Base-by-base conservation (phyloP, 306 rosid genomes). In the Castanea sativa region DNA sequence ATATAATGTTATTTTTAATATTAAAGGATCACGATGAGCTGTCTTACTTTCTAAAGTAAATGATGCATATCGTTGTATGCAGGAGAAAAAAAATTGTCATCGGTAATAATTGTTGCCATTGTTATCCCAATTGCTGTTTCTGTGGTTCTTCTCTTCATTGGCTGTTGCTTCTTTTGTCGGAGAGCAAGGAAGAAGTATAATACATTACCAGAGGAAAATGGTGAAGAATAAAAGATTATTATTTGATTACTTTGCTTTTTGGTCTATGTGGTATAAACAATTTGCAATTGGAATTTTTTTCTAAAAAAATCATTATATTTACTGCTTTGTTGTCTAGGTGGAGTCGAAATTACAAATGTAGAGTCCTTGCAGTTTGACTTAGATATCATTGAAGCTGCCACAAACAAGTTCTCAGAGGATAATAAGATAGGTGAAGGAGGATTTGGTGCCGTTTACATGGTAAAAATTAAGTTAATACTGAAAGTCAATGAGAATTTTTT, bases 371-470 rank as follows among this genome's bases (percentile, higher is more conserved):
- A 79, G 41, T 74, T 33, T 43, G 19, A 58, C 21, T 69, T 83
- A 19, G 51, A 12, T 29, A 78, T 29, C 10, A 68, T 78, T n/a
- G 77, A 83, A 21, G 19, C 55, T 49, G 86, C 83, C 6, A 83
- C 83, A 4, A 55, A 70, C 49, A 83, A 70, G 6, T 83, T 83
- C 59, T 83, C 86, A 23, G 74, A 11, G 0, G 33, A 71, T 1
- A 69, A 79, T 68, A 82, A 21, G 41, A 2, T 82, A 13, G 86
- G 85, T 20, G 74, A 79, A 83, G 83, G 83, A 19, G 80, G 80
- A 75, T 83, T 83, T 60, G 86, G 83, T 16, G 77, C 16, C 2
- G 86, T 79, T 35, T 83, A 60, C 71, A 67, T 73, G 82, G 85
- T 74, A 69, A 6, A 49, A 33, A 52, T 57, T 38, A 59, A 49